Evolutionary conservation across 352 stramenopile genomes (phyloP), one percentile per base, ranked within the genome.

Genomic region (Pythium utonaiense): DNA sequence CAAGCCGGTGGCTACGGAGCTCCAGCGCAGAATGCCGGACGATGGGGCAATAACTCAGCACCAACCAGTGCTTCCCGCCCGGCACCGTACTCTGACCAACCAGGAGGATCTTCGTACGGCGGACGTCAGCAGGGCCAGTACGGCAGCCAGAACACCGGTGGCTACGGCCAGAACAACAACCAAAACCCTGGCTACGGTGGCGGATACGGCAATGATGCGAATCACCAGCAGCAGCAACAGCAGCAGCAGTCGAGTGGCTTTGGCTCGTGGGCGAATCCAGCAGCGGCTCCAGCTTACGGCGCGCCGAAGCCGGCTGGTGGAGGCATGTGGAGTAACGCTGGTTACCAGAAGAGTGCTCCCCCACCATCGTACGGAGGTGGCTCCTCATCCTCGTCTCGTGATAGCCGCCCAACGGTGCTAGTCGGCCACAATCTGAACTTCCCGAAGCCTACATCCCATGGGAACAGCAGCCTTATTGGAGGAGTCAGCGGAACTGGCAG

Each of bases 351-450:
- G 62, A 86, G 77, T 30, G 56, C 66, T 0, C 68, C 78, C 22
- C 58, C 80, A n/a, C 78, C 77, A 6, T 67, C 73, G 0, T 93
- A 86, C 55, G 24, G 52, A 28, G 56, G 56, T 14, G 63, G 36
- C 8, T 76, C 71, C 12, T 66, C 71, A 3, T 71, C 72, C 5
- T 74, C 65, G 16, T 71, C 74, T 1, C 80, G 86, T n/a, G 86
- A 95, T 69, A 93, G 91, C 53, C 83, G 86, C 1, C 86, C 86
- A 6, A 95, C 86, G 0, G 86, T 95, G 24, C 70, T 95, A 0
- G 83, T 95, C 21, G 86, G 86, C 1, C 78, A 91, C 51, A 82
- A 80, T 16, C 67, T 93, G 34, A 89, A 80, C 60, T 91, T 93
- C 44, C 76, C 83, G 0, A 88, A 88, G 55, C 78, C 83, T 3